phyloP scores from a whole-genome alignment of 106 monocot genomes.

The Apostasia shenzhenica region DNA sequence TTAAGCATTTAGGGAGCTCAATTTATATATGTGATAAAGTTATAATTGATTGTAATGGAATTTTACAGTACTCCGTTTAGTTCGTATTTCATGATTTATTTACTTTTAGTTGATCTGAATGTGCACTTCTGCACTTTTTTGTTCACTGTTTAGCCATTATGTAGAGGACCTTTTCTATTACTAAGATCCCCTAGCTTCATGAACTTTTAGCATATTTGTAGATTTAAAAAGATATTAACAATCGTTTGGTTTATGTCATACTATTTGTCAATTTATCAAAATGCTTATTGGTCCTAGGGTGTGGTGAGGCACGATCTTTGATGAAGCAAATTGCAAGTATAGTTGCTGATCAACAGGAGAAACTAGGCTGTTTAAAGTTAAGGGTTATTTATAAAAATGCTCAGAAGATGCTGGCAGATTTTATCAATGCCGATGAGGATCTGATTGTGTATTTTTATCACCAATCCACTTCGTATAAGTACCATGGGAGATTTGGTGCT shows the following conservation, averaged over 20 bases:
- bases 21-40: too few species aligned
- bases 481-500: conserved; percentile 56
- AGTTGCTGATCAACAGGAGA: conserved; percentile 25
- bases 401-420: conserved; percentile 71
- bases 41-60: too few species aligned
- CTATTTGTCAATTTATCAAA: neutral
- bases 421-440: conserved; percentile 62
- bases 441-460: conserved; percentile 65
- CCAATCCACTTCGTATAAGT: conserved; percentile 48
- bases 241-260: neutral
- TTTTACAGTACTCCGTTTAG: too few species aligned
- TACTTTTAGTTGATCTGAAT: too few species aligned
- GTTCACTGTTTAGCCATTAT: neutral
- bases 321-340: conserved; percentile 48
- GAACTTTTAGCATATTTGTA: neutral
- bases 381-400: conserved; percentile 76
- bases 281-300: conserved; percentile 44
- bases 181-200: neutral
- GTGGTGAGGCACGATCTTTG: conserved; percentile 76
- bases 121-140: too few species aligned
- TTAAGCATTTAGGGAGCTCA: too few species aligned
- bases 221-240: neutral
- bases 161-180: neutral
- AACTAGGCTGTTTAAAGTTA: conserved; percentile 48
- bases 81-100: too few species aligned